A percentile compares a stretch with the other conserved stretches of the same genome.
These are phyloP conservation scores for Colletotrichum spaethianum DNA, from an alignment of 2,329 filamentous ascomycete genomes.

Conservation along the genomic window DNA sequence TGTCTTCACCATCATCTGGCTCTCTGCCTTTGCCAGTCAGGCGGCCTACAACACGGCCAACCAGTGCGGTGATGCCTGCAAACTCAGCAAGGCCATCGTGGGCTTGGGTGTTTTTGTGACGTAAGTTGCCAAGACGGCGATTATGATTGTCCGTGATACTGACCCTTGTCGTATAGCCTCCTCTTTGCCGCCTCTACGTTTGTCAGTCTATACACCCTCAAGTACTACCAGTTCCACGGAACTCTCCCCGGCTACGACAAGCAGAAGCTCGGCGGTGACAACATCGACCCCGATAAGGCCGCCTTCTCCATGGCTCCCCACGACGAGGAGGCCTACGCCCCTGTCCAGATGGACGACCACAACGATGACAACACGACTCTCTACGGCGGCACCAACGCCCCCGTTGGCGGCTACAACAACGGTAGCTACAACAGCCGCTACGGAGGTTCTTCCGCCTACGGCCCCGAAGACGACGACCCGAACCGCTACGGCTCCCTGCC, in stretches of 20 bases:
- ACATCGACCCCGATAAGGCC: constrained; percentile 78
- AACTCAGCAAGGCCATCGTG: constrained; percentile 74
- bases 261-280: constrained; percentile 58
- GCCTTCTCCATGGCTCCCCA: constrained; percentile 78
- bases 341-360: constrained; percentile 71
- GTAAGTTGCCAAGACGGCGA: constrained; percentile 60
- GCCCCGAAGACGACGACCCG: constrained; percentile 54
- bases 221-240: constrained; percentile 74
- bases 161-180: constrained; percentile 58
- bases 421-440: constrained; percentile 51
- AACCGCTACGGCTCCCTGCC: constrained; percentile 57
- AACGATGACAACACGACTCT: constrained; percentile 54
- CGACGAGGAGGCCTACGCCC: constrained; percentile 76
- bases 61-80: constrained; percentile 69
- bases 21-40: constrained; percentile 77
- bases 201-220: constrained; percentile 72
- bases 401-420: constrained; percentile 51
- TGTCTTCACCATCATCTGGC: constrained; percentile 73
- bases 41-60: constrained; percentile 73
- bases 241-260: constrained; percentile 74
- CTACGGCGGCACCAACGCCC: constrained; percentile 48
- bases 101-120: constrained; percentile 74
- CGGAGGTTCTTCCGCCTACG: constrained; percentile 46
- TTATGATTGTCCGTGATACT: constrained; percentile 30
- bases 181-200: constrained; percentile 68